Conservation (phyloP, 2,329 filamentous ascomycete species). For the Clonostachys rosea region DNA sequence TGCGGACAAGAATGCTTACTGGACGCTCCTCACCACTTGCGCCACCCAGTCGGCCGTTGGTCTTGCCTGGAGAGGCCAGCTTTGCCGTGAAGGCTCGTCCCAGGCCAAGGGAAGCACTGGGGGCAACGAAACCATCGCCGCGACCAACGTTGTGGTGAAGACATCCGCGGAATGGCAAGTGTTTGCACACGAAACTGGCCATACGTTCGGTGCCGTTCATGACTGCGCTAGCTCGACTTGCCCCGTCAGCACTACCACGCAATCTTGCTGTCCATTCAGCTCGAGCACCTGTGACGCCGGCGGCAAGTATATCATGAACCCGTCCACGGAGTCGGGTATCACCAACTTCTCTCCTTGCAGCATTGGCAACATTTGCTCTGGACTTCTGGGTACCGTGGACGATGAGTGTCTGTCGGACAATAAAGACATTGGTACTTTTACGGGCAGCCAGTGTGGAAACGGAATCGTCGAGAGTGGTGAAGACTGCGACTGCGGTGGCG, state of each 20-base stretch:
- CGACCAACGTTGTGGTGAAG: conserved; percentile 83
- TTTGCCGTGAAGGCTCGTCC: conserved; percentile 61
- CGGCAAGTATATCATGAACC: conserved; percentile 92
- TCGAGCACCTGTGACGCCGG: conserved; percentile 65
- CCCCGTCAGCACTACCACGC: conserved; percentile 47
- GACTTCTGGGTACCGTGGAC: conserved; percentile 73
- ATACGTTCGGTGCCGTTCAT: conserved; percentile 94
- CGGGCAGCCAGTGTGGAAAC: conserved; percentile 85
- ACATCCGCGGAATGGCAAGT: conserved; percentile 90
- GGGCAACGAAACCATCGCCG: conserved; percentile 68
- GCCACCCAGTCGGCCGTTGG: conserved; percentile 81
- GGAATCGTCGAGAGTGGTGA: conserved; percentile 94
- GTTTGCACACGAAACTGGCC: conserved; percentile 88
- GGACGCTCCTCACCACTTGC: conserved; percentile 83
- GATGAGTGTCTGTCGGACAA: conserved; percentile 80
- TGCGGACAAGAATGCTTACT: conserved; percentile 81
- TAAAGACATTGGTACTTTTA: conserved; percentile 74
- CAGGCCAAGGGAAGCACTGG: conserved; percentile 38
- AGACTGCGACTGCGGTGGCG: conserved; percentile 92
- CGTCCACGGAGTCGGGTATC: conserved; percentile 71
- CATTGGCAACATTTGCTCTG: conserved; percentile 90
- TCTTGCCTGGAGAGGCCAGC: conserved; percentile 87
- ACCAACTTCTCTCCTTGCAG: conserved; percentile 81
- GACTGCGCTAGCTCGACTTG: conserved; percentile 77
- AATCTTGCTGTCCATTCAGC: conserved; percentile 76